These are phyloP conservation scores for Fraxinus platypoda DNA, from an alignment of 305 asterid genomes.

Conservation along the genomic window DNA sequence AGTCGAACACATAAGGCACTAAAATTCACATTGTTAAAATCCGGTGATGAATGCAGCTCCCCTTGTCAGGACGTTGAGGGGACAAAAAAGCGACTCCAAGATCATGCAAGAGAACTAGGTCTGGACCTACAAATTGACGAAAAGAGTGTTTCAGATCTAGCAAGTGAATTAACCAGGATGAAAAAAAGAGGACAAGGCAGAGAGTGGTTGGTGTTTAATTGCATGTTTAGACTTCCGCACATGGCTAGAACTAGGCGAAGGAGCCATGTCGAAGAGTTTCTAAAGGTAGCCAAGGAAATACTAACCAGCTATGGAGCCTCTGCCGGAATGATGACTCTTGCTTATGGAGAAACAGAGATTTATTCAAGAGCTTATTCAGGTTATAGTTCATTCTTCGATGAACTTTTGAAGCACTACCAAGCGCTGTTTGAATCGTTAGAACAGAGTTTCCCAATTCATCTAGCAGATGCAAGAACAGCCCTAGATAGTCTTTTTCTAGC, in stretches of 20 bases:
- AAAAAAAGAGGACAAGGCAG: background rate
- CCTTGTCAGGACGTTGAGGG: constrained; percentile 23
- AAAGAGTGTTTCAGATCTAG: constrained; percentile 26
- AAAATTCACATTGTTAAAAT: constrained; percentile 26
- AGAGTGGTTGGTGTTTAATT: constrained; percentile 35
- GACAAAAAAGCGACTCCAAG: constrained; percentile 25
- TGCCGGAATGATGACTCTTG: constrained; percentile 26
- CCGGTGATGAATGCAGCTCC: constrained; percentile 13
- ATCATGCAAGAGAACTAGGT: constrained; percentile 25
- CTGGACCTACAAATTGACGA: constrained; percentile 21
- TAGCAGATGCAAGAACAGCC: constrained; percentile 28
- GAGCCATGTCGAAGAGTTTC: constrained; percentile 31
- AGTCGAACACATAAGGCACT: constrained; percentile 10
- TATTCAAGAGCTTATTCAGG: background rate
- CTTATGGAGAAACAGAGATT: constrained; percentile 17
- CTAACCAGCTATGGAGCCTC: constrained; percentile 14
- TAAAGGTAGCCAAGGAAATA: constrained; percentile 20
- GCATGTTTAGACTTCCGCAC: constrained; percentile 27
- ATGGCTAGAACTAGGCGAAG: constrained; percentile 34
- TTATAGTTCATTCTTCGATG: constrained; percentile 23
- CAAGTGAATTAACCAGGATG: background rate
- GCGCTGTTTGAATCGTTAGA: constrained; percentile 32
- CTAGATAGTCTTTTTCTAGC: constrained; percentile 28
- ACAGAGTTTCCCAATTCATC: constrained; percentile 27
- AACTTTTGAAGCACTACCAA: constrained; percentile 11